These are phyloP conservation scores for Phellopilus nigrolimitatus DNA, from an alignment of 1,284 basidiomycete species.

Conservation along the genomic window DNA sequence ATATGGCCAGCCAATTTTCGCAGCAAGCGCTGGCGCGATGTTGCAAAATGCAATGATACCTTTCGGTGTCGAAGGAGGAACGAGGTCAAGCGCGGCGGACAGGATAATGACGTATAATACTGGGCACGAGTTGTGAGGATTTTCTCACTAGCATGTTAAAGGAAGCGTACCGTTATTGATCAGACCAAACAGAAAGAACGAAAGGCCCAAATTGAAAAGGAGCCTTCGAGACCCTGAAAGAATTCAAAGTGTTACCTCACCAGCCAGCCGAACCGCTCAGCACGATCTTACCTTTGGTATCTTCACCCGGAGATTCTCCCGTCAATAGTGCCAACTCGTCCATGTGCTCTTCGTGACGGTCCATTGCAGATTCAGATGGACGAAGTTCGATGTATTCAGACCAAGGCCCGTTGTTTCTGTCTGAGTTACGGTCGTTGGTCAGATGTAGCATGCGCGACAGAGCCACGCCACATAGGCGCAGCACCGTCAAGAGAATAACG, in stretches of 20 bases:
- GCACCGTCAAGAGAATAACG: too few species aligned
- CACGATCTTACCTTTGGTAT: neutral
- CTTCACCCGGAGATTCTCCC: neutral
- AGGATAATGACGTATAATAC: constrained; percentile 95
- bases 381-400: constrained; percentile 3
- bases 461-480: too few species aligned
- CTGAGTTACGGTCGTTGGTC: neutral
- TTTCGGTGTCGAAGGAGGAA: constrained; percentile 84
- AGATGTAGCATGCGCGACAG: constrained; percentile 1
- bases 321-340: neutral
- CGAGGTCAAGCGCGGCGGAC: constrained; percentile 91
- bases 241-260: neutral
- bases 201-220: constrained; percentile 40
- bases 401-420: too few species aligned
- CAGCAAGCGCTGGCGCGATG: constrained; percentile 75
- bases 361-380: neutral
- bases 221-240: constrained; percentile 13
- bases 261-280: too few species aligned
- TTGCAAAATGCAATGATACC: constrained; percentile 94
- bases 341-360: neutral
- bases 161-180: constrained; percentile 49
- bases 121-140: constrained; percentile 27
- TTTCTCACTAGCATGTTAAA: neutral
- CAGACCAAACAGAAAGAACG: constrained; percentile 57
- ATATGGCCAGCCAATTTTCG: constrained; percentile 94